These are phyloP conservation scores for Xylaria curta DNA, from an alignment of 495 filamentous ascomycete genomes.

Conservation along the genomic window DNA sequence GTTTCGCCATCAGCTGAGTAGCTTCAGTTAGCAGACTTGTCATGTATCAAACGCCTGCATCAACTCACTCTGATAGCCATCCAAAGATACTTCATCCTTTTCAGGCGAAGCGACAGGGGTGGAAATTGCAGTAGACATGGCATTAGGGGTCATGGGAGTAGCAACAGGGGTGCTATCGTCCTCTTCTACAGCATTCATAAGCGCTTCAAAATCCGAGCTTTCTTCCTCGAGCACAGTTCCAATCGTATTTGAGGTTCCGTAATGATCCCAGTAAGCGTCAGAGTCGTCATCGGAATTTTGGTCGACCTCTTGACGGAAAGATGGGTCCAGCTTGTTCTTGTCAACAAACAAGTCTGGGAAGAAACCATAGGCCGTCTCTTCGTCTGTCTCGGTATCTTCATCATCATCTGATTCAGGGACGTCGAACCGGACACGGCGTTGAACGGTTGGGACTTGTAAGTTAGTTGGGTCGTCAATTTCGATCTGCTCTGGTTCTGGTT, in stretches of 20 bases:
- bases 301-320: constrained; percentile 73
- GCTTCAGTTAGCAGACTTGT: constrained; percentile 58
- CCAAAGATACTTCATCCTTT: constrained; percentile 58
- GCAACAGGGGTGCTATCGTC: constrained; percentile 43
- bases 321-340: constrained; percentile 71
- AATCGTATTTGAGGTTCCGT: constrained; percentile 37
- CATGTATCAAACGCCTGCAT: constrained; percentile 25
- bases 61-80: constrained; percentile 81
- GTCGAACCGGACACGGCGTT: constrained; percentile 60
- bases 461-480: constrained; percentile 54
- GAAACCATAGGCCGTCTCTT: constrained; percentile 55
- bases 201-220: constrained; percentile 44
- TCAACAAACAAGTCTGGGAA: constrained; percentile 76
- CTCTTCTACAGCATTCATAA: constrained; percentile 35
- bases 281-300: constrained; percentile 60
- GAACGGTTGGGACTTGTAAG: constrained; percentile 52
- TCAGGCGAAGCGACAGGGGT: constrained; percentile 59
- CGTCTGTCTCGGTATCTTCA: constrained; percentile 53
- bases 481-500: constrained; percentile 55
- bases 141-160: constrained; percentile 57
- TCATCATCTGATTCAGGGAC: constrained; percentile 54
- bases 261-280: constrained; percentile 54
- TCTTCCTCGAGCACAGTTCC: constrained; percentile 26
- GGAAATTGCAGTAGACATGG: constrained; percentile 49
- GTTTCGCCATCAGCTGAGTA: constrained; percentile 80